phyloP scores from a whole-genome alignment of 73 alveolate species.

The Uronychia setigera region DNA sequence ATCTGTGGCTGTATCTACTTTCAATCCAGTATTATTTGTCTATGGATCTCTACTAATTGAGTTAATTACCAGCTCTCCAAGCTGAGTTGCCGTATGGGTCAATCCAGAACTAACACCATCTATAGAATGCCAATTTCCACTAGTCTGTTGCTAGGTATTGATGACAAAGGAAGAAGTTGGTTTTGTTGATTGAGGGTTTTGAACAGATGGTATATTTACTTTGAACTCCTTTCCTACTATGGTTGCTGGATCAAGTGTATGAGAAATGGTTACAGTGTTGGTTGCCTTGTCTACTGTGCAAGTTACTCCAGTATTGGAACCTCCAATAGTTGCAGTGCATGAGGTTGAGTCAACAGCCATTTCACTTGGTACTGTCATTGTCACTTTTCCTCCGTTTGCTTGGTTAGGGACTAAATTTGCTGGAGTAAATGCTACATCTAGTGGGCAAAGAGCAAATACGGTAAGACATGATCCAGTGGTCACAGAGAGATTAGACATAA shows the following conservation, averaged over 20 bases:
- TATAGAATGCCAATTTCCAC: slow-evolving; percentile 17
- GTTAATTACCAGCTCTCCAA: slow-evolving; percentile 11
- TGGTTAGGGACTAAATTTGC: slow-evolving; percentile 45
- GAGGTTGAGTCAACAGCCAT: slow-evolving; percentile 25
- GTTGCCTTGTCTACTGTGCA: slow-evolving; percentile 19
- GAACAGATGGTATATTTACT: slow-evolving; percentile 15
- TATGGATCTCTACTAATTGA: slow-evolving; percentile 11
- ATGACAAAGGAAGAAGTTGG: slow-evolving; percentile 33
- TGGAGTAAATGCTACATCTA: slow-evolving; percentile 32
- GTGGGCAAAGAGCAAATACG: slow-evolving; percentile 8
- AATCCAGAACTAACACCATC: slow-evolving; percentile 33
- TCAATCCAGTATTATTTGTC: slow-evolving; percentile 9
- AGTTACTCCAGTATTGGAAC: neutral
- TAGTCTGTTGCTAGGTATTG: slow-evolving; percentile 1
- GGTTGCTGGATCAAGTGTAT: slow-evolving; percentile 11
- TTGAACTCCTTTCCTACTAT: slow-evolving; percentile 27
- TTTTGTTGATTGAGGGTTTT: slow-evolving; percentile 37
- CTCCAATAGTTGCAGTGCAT: slow-evolving; percentile 44
- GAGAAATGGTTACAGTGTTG: slow-evolving; percentile 15
- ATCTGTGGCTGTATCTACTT: slow-evolving; percentile 14
- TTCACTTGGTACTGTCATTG: slow-evolving; percentile 44
- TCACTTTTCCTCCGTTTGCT: slow-evolving; percentile 23
- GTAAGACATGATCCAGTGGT: slow-evolving; percentile 23
- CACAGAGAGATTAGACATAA: slow-evolving; percentile 15
- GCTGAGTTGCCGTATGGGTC: slow-evolving; percentile 16